Conservation (phyloP, 495 filamentous ascomycete species). For the Hypoxylon fragiforme region DNA sequence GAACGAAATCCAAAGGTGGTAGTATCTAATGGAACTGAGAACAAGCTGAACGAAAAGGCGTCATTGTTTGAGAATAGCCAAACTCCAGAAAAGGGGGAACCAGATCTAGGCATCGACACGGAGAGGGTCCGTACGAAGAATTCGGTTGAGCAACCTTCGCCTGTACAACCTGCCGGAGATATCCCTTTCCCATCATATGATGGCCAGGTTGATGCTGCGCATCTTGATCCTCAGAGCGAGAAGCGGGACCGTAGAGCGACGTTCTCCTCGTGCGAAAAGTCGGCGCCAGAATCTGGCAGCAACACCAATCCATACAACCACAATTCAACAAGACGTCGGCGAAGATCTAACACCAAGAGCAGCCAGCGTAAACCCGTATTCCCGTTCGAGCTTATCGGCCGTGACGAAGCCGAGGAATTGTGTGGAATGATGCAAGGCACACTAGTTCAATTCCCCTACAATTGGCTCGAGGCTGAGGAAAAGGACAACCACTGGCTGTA, state of each 20-base stretch:
- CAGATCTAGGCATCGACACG: conserved; percentile 13
- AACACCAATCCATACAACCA: conserved; percentile 33
- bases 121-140: conserved; percentile 26
- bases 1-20: conserved; percentile 42
- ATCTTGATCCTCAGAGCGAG: conserved; percentile 31
- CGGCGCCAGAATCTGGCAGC: conserved; percentile 37
- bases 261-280: conserved; percentile 49
- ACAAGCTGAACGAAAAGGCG: conserved; percentile 39
- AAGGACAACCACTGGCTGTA: conserved; percentile 95
- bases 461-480: conserved; percentile 92
- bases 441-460: conserved; percentile 89
- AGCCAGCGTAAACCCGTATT: conserved; percentile 66
- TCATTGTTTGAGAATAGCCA: conserved; percentile 3
- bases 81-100: conserved; percentile 10
- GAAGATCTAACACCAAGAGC: conserved; percentile 76
- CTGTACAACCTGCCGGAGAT: conserved; percentile 30
- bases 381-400: conserved; percentile 73
- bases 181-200: conserved; percentile 40
- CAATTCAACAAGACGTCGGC: conserved; percentile 53
- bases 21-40: conserved; percentile 34
- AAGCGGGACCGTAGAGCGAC: conserved; percentile 49
- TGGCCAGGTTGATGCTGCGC: conserved; percentile 18
- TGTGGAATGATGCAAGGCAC: conserved; percentile 83
- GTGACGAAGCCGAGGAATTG: conserved; percentile 75
- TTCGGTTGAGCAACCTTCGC: conserved; percentile 32